Base-by-base conservation (phyloP, 345 rosid species). In the Hypericum perforatum region DNA sequence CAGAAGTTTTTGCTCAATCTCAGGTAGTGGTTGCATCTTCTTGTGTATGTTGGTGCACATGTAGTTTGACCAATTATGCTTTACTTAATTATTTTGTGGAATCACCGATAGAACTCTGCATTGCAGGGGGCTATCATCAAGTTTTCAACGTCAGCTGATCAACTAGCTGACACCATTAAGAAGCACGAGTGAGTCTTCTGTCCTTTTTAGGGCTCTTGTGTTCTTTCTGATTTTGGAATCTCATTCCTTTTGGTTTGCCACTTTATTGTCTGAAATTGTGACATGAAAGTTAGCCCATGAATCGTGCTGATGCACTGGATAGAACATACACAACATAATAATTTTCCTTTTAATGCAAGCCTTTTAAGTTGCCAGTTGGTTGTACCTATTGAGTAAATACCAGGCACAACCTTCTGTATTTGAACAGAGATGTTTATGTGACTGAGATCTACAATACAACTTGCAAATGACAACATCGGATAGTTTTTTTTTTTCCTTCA, bases 181-280 rank as follows among this genome's bases (percentile, higher is more conserved):
- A 68, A 66, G 49, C 84, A 82, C 39, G 72, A 75, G 94, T 75
- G 67, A 69, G 82, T 75, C 37, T 56, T 63, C 37, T 40, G 8
- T 50, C 56, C 16, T 6, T 57, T 9, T 15, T 5, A 39, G 37
- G 39, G 16, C 3, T 37, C 39, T 22, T 41, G 1, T 43, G 13
- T 54, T 43, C 36, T 49, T 11, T 37, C 11, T 40, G 39, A 39
- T 41, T 48, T 39, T 16, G 8, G 53, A 40, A 40, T 54, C 8
- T 29, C 29, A 8, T 8, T 7, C 52, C 4, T 22, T 46, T 11
- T 7, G 32, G 15, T 46, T 46, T n/a, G 3, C 32, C 50, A n/a
- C 22, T 46, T 46, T 14, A 46, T 2, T 0, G n/a, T n/a, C 16
- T 45, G 32, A 22, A 22, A 4, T 22, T 22, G 32, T 22, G 32